These are phyloP conservation scores for Mixia osmundae DNA, from an alignment of 1,284 basidiomycete genomes.

Conservation along the genomic window DNA sequence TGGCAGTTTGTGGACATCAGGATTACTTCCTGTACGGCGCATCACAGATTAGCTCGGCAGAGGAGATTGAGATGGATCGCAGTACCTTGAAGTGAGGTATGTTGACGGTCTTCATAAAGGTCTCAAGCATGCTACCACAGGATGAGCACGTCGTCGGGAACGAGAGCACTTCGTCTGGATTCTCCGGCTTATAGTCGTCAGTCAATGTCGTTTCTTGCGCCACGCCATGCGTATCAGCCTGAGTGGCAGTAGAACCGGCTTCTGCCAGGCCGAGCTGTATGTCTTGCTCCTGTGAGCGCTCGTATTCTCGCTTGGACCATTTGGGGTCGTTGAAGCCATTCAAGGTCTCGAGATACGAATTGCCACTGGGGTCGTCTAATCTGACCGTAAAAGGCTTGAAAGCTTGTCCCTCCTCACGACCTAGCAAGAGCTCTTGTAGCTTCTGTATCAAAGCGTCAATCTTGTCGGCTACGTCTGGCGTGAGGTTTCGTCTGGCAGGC, in stretches of 20 bases:
- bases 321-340: constrained; percentile 57
- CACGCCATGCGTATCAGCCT: not conserved
- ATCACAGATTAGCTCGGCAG: not conserved
- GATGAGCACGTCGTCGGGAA: constrained; percentile 78
- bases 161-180: constrained; percentile 61
- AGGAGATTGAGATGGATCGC: too few relatives aligned
- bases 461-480: constrained; percentile 47
- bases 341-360: constrained; percentile 76
- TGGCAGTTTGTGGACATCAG: constrained; percentile 99
- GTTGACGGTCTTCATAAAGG: constrained; percentile 84
- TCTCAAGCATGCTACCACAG: constrained; percentile 61
- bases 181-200: constrained; percentile 23
- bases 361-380: constrained; percentile 82
- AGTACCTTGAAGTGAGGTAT: constrained; percentile 93
- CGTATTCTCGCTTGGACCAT: constrained; percentile 77
- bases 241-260: not conserved
- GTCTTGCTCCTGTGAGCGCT: constrained; percentile 63
- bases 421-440: constrained; percentile 43
- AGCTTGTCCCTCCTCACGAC: constrained; percentile 31
- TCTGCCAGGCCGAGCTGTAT: constrained; percentile 42
- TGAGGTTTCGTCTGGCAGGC: constrained; percentile 60
- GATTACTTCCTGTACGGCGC: constrained; percentile 48
- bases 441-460: constrained; percentile 52
- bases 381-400: constrained; percentile 55
- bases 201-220: constrained; percentile 18